Conservation (phyloP, 2,329 filamentous ascomycete genomes). For the Botrytis squamosa region DNA sequence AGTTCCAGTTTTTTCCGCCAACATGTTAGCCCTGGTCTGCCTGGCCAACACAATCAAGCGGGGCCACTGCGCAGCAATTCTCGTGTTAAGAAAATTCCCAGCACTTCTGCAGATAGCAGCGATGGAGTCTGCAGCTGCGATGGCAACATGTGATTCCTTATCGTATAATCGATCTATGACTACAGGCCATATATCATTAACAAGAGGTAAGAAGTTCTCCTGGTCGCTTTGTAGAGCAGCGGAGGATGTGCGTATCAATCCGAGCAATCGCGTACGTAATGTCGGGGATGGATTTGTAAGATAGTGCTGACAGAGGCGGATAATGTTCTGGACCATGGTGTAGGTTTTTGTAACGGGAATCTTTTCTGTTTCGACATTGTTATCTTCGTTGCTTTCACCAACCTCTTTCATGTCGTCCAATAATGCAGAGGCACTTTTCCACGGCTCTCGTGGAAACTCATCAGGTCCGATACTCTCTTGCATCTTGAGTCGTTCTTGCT, state of each 20-base stretch:
- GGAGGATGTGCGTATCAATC: conserved; percentile 70
- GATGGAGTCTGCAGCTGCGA: conserved; percentile 69
- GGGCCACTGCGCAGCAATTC: conserved; percentile 73
- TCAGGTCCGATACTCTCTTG: conserved; percentile 23
- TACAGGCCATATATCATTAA: conserved; percentile 90
- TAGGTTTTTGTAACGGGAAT: conserved; percentile 76
- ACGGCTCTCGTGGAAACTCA: conserved; percentile 39
- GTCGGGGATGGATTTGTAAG: conserved; percentile 80
- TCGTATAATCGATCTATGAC: conserved; percentile 68
- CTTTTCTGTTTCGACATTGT: conserved; percentile 44
- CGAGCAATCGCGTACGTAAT: conserved; percentile 74
- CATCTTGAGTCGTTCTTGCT: conserved; percentile 33
- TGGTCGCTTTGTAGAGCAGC: conserved; percentile 73
- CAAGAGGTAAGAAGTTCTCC: conserved; percentile 79
- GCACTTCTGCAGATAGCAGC: conserved; percentile 66
- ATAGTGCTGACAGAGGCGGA: conserved; percentile 83
- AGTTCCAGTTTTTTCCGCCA: conserved; percentile 38
- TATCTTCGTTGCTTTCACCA: conserved; percentile 29
- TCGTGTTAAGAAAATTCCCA: conserved; percentile 75
- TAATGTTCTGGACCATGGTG: conserved; percentile 76
- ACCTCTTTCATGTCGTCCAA: conserved; percentile 35
- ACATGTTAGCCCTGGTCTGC: conserved; percentile 42
- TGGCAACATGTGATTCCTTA: conserved; percentile 63
- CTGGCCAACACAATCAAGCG: conserved; percentile 53
- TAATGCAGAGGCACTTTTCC: conserved; percentile 41